Evolutionary conservation across 2,329 filamentous ascomycete species (phyloP).

Genomic region (Botryotinia convoluta): DNA sequence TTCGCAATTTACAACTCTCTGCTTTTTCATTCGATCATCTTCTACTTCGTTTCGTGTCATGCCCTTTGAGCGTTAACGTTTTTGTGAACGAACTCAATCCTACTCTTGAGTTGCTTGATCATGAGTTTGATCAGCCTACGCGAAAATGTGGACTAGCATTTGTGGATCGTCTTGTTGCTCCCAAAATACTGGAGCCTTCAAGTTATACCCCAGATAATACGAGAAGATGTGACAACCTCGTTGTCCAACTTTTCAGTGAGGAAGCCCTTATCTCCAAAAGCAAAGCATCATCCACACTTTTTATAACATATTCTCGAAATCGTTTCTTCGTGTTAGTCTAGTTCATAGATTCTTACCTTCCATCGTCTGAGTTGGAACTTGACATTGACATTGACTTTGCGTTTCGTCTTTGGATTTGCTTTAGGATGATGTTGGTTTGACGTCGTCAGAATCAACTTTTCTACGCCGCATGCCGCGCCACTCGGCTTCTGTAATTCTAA

Average conservation of each 20-base stretch:
- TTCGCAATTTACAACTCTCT: background rate
- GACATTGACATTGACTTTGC: background rate
- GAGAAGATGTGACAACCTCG: background rate
- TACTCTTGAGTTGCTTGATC: background rate
- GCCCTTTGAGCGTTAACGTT: background rate
- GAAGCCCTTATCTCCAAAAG: background rate
- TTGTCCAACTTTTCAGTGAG: background rate
- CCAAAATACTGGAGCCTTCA: background rate
- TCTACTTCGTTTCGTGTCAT: background rate
- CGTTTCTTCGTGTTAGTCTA: rapidly evolving
- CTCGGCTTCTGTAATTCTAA: background rate
- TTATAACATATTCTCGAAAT: background rate
- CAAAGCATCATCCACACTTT: background rate
- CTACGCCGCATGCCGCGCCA: background rate
- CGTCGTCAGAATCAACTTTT: background rate
- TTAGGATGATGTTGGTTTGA: background rate
- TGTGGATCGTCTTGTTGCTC: background rate
- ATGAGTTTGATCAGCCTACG: background rate
- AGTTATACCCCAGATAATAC: rapidly evolving
- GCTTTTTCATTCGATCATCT: background rate
- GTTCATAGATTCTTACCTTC: background rate
- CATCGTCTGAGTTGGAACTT: background rate
- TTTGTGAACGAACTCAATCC: background rate
- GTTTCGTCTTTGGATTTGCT: background rate
- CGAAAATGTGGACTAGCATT: background rate